phyloP scores from a whole-genome alignment of 2,329 filamentous ascomycete genomes.

The Clarireedia hainanense region DNA sequence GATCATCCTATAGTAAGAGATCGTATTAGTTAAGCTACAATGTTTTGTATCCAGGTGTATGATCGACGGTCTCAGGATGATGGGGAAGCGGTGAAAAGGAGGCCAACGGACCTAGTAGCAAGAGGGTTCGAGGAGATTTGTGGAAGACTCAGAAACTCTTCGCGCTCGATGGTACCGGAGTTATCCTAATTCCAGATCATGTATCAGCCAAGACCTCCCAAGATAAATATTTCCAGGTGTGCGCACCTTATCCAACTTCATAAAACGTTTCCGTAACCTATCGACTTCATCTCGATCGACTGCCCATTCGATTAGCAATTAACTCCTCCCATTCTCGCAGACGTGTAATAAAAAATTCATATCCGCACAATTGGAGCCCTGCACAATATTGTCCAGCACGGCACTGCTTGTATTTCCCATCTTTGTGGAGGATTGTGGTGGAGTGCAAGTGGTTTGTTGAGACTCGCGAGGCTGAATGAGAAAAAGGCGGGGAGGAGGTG shows the following conservation, averaged over 20 bases:
- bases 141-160: slow-evolving; percentile 93
- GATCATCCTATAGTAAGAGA: slow-evolving; percentile 64
- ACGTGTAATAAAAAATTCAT: slow-evolving; percentile 4
- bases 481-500: neutral
- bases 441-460: slow-evolving; percentile 9
- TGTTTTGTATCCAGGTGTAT: neutral
- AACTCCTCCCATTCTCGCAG: neutral
- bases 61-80: neutral
- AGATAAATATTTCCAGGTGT: neutral
- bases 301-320: slow-evolving; percentile 32
- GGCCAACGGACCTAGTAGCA: slow-evolving; percentile 63
- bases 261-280: slow-evolving; percentile 90
- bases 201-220: neutral
- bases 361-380: slow-evolving; percentile 82
- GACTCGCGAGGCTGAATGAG: neutral
- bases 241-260: slow-evolving; percentile 95
- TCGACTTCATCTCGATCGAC: slow-evolving; percentile 98
- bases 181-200: slow-evolving; percentile 61
- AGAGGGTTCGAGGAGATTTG: slow-evolving; percentile 98
- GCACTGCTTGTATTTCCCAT: slow-evolving; percentile 65
- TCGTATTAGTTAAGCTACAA: neutral
- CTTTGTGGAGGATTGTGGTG: slow-evolving; percentile 15
- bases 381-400: slow-evolving; percentile 91
- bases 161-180: slow-evolving; percentile 95
- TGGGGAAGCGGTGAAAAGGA: neutral